Conservation (phyloP, 495 filamentous ascomycete genomes). For the Aspergillus cavernicola region DNA sequence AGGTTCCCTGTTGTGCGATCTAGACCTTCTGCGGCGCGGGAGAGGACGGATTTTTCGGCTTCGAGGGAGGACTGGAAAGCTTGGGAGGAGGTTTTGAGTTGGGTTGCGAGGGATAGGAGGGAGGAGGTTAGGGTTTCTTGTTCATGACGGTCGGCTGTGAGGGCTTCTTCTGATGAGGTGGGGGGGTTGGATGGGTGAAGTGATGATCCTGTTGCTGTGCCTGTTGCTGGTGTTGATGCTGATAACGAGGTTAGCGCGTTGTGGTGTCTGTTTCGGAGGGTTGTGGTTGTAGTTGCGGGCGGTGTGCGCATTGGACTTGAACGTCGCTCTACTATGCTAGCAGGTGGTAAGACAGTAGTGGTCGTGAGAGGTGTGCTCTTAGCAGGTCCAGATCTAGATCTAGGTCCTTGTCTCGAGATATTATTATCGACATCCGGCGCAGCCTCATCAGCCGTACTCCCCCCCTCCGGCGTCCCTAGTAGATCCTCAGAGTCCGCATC, state of each 20-base stretch:
- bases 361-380: background rate
- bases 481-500: slow-evolving; percentile 35
- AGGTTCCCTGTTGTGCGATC: slow-evolving; percentile 71
- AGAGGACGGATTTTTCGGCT: slow-evolving; percentile 66
- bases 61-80: slow-evolving; percentile 68
- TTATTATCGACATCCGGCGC: slow-evolving; percentile 5
- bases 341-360: background rate
- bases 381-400: too few species aligned
- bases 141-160: slow-evolving; percentile 69
- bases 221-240: slow-evolving; percentile 21
- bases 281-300: slow-evolving; percentile 14
- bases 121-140: slow-evolving; percentile 82
- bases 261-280: slow-evolving; percentile 32
- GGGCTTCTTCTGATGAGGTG: slow-evolving; percentile 57
- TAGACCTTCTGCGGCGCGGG: slow-evolving; percentile 65
- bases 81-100: slow-evolving; percentile 71
- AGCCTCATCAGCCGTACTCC: slow-evolving; percentile 1
- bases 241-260: slow-evolving; percentile 17
- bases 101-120: slow-evolving; percentile 69
- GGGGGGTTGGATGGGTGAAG: slow-evolving; percentile 18
- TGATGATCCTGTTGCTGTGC: slow-evolving; percentile 24
- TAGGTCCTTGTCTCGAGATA: slow-evolving; percentile 8
- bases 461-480: slow-evolving; percentile 22
- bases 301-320: slow-evolving; percentile 8
- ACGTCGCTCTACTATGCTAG: slow-evolving; percentile 15